Evolutionary conservation across 2,329 filamentous ascomycete species (phyloP), one percentile per base, ranked within the genome.

Genomic region (Talaromyces sp.): DNA sequence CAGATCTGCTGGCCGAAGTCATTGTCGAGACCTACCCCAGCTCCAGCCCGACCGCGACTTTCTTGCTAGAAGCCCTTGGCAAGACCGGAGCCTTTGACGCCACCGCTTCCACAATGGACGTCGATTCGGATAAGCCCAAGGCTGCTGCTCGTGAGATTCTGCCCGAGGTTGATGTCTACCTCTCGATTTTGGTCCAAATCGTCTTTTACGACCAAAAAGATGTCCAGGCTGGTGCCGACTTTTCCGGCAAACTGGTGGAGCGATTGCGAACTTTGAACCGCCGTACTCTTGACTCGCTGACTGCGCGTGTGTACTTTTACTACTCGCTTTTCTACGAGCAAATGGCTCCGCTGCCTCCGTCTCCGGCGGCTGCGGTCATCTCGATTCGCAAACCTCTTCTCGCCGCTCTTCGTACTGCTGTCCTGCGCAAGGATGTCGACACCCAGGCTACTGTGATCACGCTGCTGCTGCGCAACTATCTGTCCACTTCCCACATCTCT

Each of bases 361-460:
- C 92, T 57, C 89, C 91, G 59, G 88, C 91, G 69, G 96, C 92
- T 7, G 89, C 92, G 3, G 86, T 96, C 66, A 90, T 97, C 63
- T 83, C 88, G 46, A 92, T 96, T 70, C 89, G 94, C 62, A 91
- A 92, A 59, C 88, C 87, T 64, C 84, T 99, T 56, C 86, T 99
- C 59, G 87, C 90, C 58, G 93, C 92, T 19, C 86, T 99, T 62
- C 87, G 94, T 70, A 97, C 93, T 52, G 91, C 94, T n/a, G 94
- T 97, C 29, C 83, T 99, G 65, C 89, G 94, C 68, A 97, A 97
- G 80, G 94, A 99, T 75, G 87, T 92, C 65, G 94, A 99, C 70
- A 97, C 91, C n/a, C 93, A 97, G 79, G 91, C 94, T 29, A 91
- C 93, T 0, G 91, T 97, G 67, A 97, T 96, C 66, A 95, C 96